phyloP scores from a whole-genome alignment of 495 filamentous ascomycete species.

The Copromyces sp. region DNA sequence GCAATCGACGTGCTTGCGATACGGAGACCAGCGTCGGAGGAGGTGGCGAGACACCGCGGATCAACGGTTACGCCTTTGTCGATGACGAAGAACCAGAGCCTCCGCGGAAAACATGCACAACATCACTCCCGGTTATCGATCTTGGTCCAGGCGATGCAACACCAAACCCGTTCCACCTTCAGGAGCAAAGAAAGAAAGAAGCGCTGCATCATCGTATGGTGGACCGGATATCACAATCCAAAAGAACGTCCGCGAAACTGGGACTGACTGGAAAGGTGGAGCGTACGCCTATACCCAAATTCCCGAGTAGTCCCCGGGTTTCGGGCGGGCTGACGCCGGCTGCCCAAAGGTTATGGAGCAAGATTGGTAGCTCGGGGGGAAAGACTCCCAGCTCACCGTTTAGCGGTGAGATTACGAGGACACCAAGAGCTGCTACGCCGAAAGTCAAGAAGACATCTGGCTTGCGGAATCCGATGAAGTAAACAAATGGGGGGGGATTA shows the following conservation, averaged over 20 bases:
- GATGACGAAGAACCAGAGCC: constrained; percentile 57
- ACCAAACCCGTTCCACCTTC: constrained; percentile 74
- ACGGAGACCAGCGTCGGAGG: constrained; percentile 52
- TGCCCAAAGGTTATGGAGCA: constrained; percentile 64
- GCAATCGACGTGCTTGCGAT: constrained; percentile 52
- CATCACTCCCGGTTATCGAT: constrained; percentile 23
- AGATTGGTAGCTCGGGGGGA: constrained; percentile 46
- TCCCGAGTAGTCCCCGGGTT: constrained; percentile 62
- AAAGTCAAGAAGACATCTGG: constrained; percentile 13
- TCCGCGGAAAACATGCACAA: constrained; percentile 5
- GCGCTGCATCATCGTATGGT: constrained; percentile 85
- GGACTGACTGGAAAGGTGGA: constrained; percentile 48
- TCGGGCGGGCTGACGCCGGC: constrained; percentile 62
- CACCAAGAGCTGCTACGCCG: constrained; percentile 22
- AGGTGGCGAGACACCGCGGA: constrained; percentile 71
- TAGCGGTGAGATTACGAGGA: constrained; percentile 23
- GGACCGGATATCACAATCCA: constrained; percentile 66
- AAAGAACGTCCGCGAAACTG: constrained; percentile 41
- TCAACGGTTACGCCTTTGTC: constrained; percentile 90
- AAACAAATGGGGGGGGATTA: neutral
- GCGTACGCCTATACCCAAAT: constrained; percentile 55
- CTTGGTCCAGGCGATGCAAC: constrained; percentile 52
- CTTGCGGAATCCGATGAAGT: constrained; percentile 14
- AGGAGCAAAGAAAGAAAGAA: constrained; percentile 67
- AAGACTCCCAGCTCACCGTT: constrained; percentile 40